Conservation (phyloP, 2,329 filamentous ascomycete species). For the Rhynchosporium agropyri region DNA sequence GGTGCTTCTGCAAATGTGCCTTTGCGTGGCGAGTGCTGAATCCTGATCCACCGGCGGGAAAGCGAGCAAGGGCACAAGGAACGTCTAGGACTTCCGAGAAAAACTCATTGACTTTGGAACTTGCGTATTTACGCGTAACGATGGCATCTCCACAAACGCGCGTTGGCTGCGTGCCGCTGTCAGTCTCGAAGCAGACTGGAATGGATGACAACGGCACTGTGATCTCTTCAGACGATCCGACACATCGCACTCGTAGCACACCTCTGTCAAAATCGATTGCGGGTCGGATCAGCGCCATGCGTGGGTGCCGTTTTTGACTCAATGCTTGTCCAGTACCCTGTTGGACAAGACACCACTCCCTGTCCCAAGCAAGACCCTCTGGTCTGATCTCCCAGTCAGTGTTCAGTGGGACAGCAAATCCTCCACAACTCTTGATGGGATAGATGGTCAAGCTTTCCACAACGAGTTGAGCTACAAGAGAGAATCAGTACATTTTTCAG, state of each 20-base stretch:
- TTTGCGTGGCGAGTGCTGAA: constrained; percentile 70
- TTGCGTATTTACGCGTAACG: constrained; percentile 69
- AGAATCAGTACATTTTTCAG: not conserved
- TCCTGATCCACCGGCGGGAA: constrained; percentile 68
- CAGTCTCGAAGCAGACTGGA: constrained; percentile 55
- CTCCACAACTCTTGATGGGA: constrained; percentile 92
- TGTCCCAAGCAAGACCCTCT: constrained; percentile 90
- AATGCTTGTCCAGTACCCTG: constrained; percentile 80
- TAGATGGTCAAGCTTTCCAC: constrained; percentile 75
- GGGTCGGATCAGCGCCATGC: constrained; percentile 83
- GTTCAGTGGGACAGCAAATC: constrained; percentile 67
- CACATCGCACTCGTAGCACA: constrained; percentile 62
- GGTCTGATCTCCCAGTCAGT: constrained; percentile 73
- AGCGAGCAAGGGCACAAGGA: constrained; percentile 81
- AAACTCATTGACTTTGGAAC: constrained; percentile 67
- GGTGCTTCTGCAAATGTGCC: constrained; percentile 65
- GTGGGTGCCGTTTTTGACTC: constrained; percentile 85
- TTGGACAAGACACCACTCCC: constrained; percentile 95
- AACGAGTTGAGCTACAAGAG: not conserved
- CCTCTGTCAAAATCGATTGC: constrained; percentile 70
- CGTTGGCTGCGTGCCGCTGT: constrained; percentile 52
- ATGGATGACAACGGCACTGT: constrained; percentile 69
- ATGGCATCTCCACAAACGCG: constrained; percentile 85
- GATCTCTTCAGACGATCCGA: constrained; percentile 48
- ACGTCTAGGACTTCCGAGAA: constrained; percentile 76